Evolutionary conservation across 129 eudicot species (phyloP).

Genomic region (Daucus carota): DNA sequence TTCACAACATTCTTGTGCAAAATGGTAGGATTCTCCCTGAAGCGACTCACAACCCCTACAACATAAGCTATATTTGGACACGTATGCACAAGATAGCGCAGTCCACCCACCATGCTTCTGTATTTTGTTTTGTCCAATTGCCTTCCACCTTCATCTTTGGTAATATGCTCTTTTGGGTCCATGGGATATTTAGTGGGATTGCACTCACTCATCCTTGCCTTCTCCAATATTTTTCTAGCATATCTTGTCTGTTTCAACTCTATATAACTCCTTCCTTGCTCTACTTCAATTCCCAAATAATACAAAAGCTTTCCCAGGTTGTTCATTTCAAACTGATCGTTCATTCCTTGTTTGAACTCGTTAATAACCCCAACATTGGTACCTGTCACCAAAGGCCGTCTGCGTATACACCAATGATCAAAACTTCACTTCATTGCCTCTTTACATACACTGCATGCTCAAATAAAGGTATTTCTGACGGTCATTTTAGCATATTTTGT

Average conservation of each 20-base stretch:
- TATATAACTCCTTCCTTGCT: background rate
- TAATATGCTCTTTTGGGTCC: no score
- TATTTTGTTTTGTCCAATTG: background rate
- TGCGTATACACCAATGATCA: background rate
- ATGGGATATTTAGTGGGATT: no score
- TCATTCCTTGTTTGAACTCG: background rate
- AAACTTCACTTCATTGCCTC: background rate
- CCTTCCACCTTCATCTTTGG: background rate
- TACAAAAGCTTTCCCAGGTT: background rate
- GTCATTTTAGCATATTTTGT: no score
- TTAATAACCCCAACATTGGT: background rate
- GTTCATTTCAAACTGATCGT: no score
- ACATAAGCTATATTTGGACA: conserved; percentile 2
- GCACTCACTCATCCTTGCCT: background rate
- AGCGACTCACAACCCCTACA: conserved; percentile 10
- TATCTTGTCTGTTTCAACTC: background rate
- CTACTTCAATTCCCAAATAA: background rate
- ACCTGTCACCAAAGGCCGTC: background rate
- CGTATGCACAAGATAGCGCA: conserved; percentile 2
- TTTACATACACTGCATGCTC: background rate
- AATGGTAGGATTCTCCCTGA: background rate
- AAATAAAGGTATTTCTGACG: background rate
- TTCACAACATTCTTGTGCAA: conserved; percentile 10
- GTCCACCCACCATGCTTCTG: conserved; percentile 13
- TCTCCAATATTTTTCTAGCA: background rate